Evolutionary conservation across 2,329 filamentous ascomycete species (phyloP).

Genomic region (Lasiodiplodia sp.): DNA sequence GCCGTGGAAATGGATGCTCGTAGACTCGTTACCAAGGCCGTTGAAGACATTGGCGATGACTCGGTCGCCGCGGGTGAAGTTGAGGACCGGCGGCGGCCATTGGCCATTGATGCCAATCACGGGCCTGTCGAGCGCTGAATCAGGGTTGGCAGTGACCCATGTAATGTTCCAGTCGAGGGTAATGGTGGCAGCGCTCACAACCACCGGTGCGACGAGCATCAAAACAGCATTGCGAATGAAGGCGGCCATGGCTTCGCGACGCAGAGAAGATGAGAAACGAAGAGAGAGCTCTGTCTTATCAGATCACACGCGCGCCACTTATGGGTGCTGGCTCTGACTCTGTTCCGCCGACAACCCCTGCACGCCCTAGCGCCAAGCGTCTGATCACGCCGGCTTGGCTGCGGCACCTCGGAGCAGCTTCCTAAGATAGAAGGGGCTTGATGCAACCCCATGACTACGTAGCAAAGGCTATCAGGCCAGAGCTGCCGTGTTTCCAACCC

Average conservation of each 20-base stretch:
- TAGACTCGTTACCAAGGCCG: slow-evolving; percentile 67
- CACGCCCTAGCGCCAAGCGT: too few relatives aligned
- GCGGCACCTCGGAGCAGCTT: too few relatives aligned
- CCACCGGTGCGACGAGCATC: slow-evolving; percentile 35
- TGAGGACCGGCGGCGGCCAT: slow-evolving; percentile 76
- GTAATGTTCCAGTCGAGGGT: slow-evolving; percentile 61
- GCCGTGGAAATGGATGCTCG: slow-evolving; percentile 80
- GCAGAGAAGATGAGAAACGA: slow-evolving; percentile 66
- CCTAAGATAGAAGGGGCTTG: background rate
- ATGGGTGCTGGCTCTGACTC: background rate
- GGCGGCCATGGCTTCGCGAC: slow-evolving; percentile 45
- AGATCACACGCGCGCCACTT: background rate
- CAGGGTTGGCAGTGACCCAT: slow-evolving; percentile 64
- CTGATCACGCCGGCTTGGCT: too few relatives aligned
- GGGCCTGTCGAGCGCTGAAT: slow-evolving; percentile 55
- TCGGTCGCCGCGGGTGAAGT: slow-evolving; percentile 76
- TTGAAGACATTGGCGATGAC: slow-evolving; percentile 75
- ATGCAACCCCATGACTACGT: background rate
- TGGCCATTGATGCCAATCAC: slow-evolving; percentile 74
- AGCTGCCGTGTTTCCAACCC: background rate
- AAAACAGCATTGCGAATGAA: slow-evolving; percentile 39
- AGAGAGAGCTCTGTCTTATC: background rate
- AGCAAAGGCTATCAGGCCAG: background rate
- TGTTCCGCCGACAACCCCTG: too few relatives aligned
- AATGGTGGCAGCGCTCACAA: slow-evolving; percentile 44